These are phyloP conservation scores for Garcia nutans DNA, from an alignment of 345 rosid genomes.

Conservation along the genomic window DNA sequence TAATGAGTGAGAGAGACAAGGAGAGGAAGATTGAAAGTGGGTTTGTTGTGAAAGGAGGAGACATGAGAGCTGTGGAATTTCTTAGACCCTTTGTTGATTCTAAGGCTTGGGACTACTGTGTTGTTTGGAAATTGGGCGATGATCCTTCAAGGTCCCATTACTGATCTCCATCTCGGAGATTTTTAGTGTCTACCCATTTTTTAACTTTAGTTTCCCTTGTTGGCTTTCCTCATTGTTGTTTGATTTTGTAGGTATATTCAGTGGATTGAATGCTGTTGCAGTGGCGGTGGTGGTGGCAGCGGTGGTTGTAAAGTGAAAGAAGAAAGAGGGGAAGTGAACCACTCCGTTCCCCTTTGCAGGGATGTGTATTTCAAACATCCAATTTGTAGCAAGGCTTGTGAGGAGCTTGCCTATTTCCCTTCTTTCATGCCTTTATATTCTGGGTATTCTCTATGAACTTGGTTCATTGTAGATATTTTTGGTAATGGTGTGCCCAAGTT, in stretches of 20 bases:
- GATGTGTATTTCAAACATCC: constrained; percentile 51
- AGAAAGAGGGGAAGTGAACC: constrained; percentile 31
- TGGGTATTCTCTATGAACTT: constrained; percentile 46
- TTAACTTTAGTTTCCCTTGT: neutral
- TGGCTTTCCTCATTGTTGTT: neutral
- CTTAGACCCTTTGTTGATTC: constrained; percentile 74
- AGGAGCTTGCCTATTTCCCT: constrained; percentile 63
- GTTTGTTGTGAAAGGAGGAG: constrained; percentile 16
- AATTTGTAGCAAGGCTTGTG: constrained; percentile 56
- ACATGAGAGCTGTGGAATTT: constrained; percentile 56
- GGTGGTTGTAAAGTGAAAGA: constrained; percentile 29
- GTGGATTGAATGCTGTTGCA: constrained; percentile 83
- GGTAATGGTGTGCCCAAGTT: neutral
- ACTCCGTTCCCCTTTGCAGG: constrained; percentile 45
- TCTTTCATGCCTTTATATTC: constrained; percentile 62
- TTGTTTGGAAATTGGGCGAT: constrained; percentile 79
- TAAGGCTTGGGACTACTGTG: constrained; percentile 71
- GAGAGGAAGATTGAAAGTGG: neutral
- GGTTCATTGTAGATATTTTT: neutral
- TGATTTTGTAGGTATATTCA: constrained; percentile 56
- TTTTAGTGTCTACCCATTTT: neutral
- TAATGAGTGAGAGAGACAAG: too few species aligned
- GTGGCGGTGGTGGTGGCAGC: constrained; percentile 36
- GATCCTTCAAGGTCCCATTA: constrained; percentile 64
- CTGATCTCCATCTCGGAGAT: neutral